phyloP scores from a whole-genome alignment of 169 alveolate species.

The Amoebophrya sp. region DNA sequence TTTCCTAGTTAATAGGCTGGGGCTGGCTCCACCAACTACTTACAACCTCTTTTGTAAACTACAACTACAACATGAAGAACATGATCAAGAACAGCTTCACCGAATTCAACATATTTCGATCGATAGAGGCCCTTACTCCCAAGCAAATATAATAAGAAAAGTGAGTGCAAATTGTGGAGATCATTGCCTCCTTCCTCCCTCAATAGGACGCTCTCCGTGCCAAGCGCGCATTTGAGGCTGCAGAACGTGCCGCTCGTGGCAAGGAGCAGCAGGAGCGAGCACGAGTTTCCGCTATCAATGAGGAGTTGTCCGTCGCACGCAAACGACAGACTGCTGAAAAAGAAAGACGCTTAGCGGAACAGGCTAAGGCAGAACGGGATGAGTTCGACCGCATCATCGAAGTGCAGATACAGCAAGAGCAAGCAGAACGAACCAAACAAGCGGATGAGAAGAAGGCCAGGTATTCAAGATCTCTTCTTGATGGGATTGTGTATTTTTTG shows the following conservation, averaged over 20 bases:
- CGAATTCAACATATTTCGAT: no score
- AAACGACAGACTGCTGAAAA: constrained; percentile 58
- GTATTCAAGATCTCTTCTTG: background rate
- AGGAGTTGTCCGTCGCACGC: constrained; percentile 58
- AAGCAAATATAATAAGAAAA: no score
- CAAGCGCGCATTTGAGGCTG: constrained; percentile 69
- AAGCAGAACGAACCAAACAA: constrained; percentile 53
- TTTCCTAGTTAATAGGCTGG: no score
- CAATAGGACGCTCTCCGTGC: constrained; percentile 74
- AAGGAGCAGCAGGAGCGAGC: constrained; percentile 62
- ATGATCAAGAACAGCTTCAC: no score
- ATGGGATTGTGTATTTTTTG: background rate
- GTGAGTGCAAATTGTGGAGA: no score
- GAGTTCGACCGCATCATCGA: constrained; percentile 64
- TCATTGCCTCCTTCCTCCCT: no score
- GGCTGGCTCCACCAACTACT: no score
- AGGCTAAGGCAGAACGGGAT: constrained; percentile 67
- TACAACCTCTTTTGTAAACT: no score
- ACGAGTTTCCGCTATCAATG: constrained; percentile 46
- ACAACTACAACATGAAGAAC: no score
- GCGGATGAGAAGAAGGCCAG: constrained; percentile 49
- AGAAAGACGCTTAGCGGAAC: constrained; percentile 59
- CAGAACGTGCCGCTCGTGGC: constrained; percentile 65
- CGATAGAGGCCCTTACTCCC: no score
- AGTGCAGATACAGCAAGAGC: constrained; percentile 53